Evolutionary conservation across 495 filamentous ascomycete genomes (phyloP).

Genomic region (Terfezia claveryi): DNA sequence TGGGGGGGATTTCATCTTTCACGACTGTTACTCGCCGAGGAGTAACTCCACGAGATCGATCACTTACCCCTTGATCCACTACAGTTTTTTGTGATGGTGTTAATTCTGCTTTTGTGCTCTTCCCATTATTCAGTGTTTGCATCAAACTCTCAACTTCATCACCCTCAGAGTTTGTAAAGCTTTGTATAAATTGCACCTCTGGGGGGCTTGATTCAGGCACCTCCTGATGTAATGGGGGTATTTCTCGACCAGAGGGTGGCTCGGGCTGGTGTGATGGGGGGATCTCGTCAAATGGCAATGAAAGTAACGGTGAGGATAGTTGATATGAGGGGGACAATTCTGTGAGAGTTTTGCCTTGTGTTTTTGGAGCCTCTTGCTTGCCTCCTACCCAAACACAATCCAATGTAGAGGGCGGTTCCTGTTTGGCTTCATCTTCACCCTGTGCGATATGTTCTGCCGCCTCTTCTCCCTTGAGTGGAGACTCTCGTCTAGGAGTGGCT

Average conservation of each 20-base stretch:
- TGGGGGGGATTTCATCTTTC: background rate
- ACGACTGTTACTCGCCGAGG: background rate
- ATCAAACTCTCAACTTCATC: background rate
- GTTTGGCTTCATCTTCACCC: no score
- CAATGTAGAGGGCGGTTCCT: no score
- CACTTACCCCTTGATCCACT: background rate
- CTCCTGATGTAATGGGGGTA: background rate
- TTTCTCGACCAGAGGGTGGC: no score
- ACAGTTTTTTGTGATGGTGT: no score
- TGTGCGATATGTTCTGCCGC: no score
- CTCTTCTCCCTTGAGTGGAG: no score
- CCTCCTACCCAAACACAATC: no score
- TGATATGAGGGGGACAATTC: conserved; percentile 10
- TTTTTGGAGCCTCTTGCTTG: no score
- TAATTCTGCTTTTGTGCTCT: no score
- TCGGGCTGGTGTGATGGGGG: background rate
- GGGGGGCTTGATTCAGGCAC: background rate
- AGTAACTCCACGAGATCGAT: background rate
- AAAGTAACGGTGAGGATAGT: background rate
- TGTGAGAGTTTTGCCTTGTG: background rate
- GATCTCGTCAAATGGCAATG: background rate
- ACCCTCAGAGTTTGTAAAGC: background rate
- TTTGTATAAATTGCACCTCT: background rate
- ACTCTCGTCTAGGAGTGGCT: no score
- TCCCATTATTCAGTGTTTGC: background rate